Evolutionary conservation across 306 rosid genomes (phyloP).

Genomic region (Prunus kanzakura): DNA sequence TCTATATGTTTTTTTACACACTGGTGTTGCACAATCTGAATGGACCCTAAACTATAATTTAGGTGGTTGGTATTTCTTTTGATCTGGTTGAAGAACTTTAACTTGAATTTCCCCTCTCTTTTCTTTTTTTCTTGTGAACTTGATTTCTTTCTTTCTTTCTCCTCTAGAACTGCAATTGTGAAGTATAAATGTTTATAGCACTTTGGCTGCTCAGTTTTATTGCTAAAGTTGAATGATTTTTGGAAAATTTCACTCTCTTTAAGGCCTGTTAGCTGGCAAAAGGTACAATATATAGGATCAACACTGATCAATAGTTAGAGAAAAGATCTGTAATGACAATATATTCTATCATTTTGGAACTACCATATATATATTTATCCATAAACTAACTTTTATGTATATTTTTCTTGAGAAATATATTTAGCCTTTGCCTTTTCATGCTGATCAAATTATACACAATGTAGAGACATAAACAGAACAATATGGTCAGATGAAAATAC

Average conservation of each 20-base stretch:
- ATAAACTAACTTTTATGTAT: neutral
- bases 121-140: neutral
- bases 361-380: neutral
- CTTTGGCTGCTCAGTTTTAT: neutral
- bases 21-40: neutral
- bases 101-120: neutral
- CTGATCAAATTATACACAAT: neutral
- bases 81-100: neutral
- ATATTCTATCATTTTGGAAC: neutral
- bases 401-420: neutral
- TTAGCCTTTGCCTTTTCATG: neutral
- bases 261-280: neutral
- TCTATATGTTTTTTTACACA: neutral
- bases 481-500: neutral
- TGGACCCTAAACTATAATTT: slow-evolving; percentile 2
- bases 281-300: neutral
- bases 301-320: neutral
- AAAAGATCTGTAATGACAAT: neutral
- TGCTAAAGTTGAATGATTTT: neutral
- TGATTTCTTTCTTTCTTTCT: neutral
- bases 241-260: neutral
- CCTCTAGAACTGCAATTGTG: neutral
- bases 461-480: neutral
- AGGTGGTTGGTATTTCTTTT: neutral
- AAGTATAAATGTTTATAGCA: neutral